phyloP scores from a whole-genome alignment of 495 filamentous ascomycete species.

The Penicillium roqueforti region DNA sequence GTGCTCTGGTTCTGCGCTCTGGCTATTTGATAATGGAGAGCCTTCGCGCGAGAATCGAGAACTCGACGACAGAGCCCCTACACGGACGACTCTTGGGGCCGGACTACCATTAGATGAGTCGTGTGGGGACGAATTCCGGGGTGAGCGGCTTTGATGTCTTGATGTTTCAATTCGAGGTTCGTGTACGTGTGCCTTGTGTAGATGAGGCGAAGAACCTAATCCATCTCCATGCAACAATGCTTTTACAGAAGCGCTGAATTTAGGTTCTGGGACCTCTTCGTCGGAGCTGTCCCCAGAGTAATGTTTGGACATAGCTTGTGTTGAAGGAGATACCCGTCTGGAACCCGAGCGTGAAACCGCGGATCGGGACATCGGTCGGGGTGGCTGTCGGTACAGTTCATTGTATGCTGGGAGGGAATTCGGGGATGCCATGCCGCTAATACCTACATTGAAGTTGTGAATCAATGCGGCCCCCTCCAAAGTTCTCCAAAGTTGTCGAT shows the following conservation, averaged over 20 bases:
- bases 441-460: constrained; percentile 32
- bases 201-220: constrained; percentile 49
- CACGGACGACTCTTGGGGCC: constrained; percentile 53
- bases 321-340: constrained; percentile 38
- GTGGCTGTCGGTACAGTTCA: constrained; percentile 33
- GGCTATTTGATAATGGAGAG: constrained; percentile 32
- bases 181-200: constrained; percentile 38
- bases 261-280: constrained; percentile 68
- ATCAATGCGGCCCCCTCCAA: constrained; percentile 32
- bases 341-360: constrained; percentile 39
- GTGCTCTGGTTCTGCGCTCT: constrained; percentile 28
- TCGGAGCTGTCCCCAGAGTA: constrained; percentile 69
- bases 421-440: constrained; percentile 37
- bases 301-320: constrained; percentile 27
- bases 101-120: constrained; percentile 43
- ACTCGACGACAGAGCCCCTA: constrained; percentile 44
- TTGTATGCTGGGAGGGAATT: constrained; percentile 38
- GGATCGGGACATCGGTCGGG: constrained; percentile 42
- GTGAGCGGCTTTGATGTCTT: constrained; percentile 36
- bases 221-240: constrained; percentile 66
- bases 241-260: constrained; percentile 75
- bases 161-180: constrained; percentile 25
- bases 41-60: constrained; percentile 35
- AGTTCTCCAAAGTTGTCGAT: constrained; percentile 22
- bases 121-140: constrained; percentile 37